Percentiles rank a stretch among this genome's conserved stretches.
phyloP scores from a whole-genome alignment of 2,329 filamentous ascomycete genomes.

The Parascedosporium putredinis region DNA sequence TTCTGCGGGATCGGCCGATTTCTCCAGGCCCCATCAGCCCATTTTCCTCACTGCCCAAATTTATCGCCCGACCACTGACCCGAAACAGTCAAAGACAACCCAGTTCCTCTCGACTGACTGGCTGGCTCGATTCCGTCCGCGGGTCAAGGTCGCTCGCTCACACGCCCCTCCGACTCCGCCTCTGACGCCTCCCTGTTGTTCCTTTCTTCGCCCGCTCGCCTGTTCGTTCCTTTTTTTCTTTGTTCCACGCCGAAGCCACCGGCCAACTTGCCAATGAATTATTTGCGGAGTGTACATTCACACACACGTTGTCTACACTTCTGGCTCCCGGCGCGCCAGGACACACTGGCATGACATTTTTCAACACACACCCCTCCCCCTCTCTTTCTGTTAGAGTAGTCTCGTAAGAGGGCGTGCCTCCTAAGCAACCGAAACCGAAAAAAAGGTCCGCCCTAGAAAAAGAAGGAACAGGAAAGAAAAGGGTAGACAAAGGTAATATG shows the following conservation, averaged over 20 bases:
- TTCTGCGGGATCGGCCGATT: conserved; percentile 23
- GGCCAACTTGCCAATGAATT: too few species aligned
- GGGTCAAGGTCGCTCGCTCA: too few species aligned
- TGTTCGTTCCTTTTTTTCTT: too few species aligned
- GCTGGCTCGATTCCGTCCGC: not conserved
- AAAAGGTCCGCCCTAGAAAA: not conserved
- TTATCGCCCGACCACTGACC: conserved; percentile 20
- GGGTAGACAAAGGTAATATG: not conserved
- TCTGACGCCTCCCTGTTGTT: not conserved
- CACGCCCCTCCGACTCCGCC: not conserved
- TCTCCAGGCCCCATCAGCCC: conserved; percentile 22
- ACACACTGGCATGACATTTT: too few species aligned
- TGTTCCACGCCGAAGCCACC: too few species aligned
- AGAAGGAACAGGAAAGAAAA: not conserved
- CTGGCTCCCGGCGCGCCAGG: too few species aligned
- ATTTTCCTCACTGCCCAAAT: conserved; percentile 24
- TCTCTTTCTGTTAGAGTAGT: too few species aligned
- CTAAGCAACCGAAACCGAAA: too few species aligned
- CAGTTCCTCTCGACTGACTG: not conserved
- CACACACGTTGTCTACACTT: too few species aligned
- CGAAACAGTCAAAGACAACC: conserved; percentile 4
- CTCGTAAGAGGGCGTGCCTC: too few species aligned
- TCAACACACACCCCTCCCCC: too few species aligned
- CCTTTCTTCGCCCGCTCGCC: not conserved
- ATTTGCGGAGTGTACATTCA: too few species aligned